phyloP scores from a whole-genome alignment of 2,329 filamentous ascomycete genomes.

The Erysiphe pulchra region DNA sequence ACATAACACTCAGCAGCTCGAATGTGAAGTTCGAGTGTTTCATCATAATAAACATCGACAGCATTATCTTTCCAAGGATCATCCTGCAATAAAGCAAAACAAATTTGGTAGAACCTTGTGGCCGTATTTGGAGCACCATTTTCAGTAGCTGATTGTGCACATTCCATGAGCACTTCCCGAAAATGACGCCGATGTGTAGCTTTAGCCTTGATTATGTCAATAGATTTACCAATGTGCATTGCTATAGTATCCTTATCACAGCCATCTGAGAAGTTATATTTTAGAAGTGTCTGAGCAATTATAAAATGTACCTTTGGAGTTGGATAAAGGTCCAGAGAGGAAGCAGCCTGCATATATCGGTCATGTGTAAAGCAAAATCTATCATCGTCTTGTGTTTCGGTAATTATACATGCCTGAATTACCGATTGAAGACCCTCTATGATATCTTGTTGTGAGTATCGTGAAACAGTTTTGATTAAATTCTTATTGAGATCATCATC shows the following conservation, averaged over 20 bases:
- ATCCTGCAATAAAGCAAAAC: conserved; percentile 53
- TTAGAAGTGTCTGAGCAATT: conserved; percentile 58
- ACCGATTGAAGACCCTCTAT: conserved; percentile 61
- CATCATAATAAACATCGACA: conserved; percentile 58
- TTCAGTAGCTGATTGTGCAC: conserved; percentile 53
- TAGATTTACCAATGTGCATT: conserved; percentile 55
- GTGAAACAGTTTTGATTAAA: conserved; percentile 14
- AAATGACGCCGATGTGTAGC: conserved; percentile 37
- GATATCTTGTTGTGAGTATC: conserved; percentile 34
- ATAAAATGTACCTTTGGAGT: conserved; percentile 70
- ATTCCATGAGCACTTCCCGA: conserved; percentile 45
- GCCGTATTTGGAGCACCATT: conserved; percentile 64
- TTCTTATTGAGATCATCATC: conserved; percentile 16
- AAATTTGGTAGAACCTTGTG: conserved; percentile 55
- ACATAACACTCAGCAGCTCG: conserved; percentile 63
- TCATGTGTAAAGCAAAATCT: conserved; percentile 76
- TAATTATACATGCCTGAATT: conserved; percentile 55
- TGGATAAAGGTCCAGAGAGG: conserved; percentile 41
- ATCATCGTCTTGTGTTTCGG: conserved; percentile 63
- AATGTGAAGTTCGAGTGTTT: conserved; percentile 58
- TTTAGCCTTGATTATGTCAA: conserved; percentile 44
- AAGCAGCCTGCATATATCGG: conserved; percentile 54
- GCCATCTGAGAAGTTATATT: conserved; percentile 36
- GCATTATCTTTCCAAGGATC: conserved; percentile 46
- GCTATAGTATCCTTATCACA: conserved; percentile 46